Evolutionary conservation across 2,329 filamentous ascomycete genomes (phyloP).

Genomic region (Byssothecium circinans): DNA sequence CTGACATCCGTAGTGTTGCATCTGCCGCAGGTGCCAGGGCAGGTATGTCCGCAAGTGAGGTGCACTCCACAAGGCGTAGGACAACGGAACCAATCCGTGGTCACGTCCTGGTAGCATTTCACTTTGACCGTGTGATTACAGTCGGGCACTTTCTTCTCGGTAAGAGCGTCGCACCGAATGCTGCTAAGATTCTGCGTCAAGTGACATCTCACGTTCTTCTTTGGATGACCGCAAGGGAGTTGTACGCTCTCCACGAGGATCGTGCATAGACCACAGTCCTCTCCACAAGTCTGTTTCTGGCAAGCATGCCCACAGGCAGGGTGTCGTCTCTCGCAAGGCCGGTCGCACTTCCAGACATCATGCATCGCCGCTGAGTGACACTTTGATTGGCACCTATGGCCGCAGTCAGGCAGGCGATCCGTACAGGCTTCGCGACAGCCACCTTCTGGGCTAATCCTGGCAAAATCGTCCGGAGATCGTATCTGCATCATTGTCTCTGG

Average conservation of each 20-base stretch:
- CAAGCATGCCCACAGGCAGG: constrained; percentile 26
- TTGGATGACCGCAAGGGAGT: constrained; percentile 33
- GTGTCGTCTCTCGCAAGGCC: constrained; percentile 28
- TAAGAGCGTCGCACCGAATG: constrained; percentile 53
- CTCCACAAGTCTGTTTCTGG: constrained; percentile 30
- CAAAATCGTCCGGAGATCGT: constrained; percentile 32
- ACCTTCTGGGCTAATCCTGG: constrained; percentile 31
- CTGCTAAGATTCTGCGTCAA: constrained; percentile 45
- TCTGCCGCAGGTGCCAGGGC: constrained; percentile 50
- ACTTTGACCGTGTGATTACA: constrained; percentile 60
- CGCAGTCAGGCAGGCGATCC: constrained; percentile 28
- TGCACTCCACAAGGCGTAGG: constrained; percentile 47
- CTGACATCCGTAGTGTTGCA: constrained; percentile 50
- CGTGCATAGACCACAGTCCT: constrained; percentile 28
- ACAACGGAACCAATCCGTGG: constrained; percentile 51
- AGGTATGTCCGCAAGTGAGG: constrained; percentile 62
- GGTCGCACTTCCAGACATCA: constrained; percentile 24
- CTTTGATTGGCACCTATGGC: constrained; percentile 30
- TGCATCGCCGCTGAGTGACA: constrained; percentile 39
- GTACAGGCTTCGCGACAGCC: constrained; percentile 29
- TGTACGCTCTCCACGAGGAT: constrained; percentile 20
- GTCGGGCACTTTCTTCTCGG: constrained; percentile 54
- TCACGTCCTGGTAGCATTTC: constrained; percentile 55
- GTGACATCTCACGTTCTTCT: constrained; percentile 20
- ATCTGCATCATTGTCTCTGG: constrained; percentile 25